These are phyloP conservation scores for Colletotrichum cordylinicola DNA, from an alignment of 2,329 filamentous ascomycete genomes.

Conservation along the genomic window DNA sequence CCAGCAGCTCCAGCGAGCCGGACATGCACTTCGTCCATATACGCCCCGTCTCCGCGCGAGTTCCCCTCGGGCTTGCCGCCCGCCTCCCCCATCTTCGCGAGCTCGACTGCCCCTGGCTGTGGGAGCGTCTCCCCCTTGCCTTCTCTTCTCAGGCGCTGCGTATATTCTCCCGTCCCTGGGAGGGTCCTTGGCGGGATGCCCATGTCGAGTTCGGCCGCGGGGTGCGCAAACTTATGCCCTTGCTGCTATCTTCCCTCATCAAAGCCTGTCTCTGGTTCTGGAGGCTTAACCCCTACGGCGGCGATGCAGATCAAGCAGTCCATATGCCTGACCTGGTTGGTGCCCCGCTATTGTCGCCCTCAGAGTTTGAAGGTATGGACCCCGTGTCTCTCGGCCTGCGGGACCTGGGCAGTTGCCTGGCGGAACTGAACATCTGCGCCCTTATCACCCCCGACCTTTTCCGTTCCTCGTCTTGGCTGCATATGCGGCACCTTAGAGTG, in stretches of 20 bases:
- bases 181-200: not conserved
- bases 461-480: conserved; percentile 3
- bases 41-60: conserved; percentile 25
- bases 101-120: conserved; percentile 25
- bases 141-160: not conserved
- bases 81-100: conserved; percentile 24
- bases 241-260: not conserved
- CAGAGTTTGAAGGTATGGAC: not conserved
- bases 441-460: not conserved
- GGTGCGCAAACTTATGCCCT: not conserved
- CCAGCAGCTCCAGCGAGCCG: not conserved
- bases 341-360: not conserved
- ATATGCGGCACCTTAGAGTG: conserved; percentile 22
- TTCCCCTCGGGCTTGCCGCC: conserved; percentile 24
- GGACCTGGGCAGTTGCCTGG: not conserved
- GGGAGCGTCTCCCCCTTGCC: conserved; percentile 21
- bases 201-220: not conserved
- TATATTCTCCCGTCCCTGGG: not conserved
- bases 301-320: not conserved
- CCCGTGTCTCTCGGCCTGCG: not conserved
- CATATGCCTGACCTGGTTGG: not conserved
- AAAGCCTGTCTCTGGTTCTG: not conserved
- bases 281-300: not conserved
- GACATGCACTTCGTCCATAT: not conserved
- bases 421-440: not conserved